Evolutionary conservation across 805 yeast genomes (phyloP), one percentile per base, ranked within the genome.

Genomic region (Kodamaea hsintzibuensis): DNA sequence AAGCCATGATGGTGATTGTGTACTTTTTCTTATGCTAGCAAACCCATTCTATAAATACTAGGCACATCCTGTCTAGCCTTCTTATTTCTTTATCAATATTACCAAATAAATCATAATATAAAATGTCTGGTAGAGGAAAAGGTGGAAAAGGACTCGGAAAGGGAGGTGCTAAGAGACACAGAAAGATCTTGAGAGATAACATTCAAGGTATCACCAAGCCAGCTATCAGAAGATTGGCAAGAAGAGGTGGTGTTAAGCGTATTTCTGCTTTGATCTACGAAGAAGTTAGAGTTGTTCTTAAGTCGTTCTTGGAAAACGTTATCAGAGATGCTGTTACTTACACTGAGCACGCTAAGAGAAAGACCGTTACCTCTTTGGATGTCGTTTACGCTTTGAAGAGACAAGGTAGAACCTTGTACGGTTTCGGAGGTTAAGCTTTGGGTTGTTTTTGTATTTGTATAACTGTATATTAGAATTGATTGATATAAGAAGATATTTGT

Each of bases 221-320:
- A 75, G 99, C 99, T 74, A 93, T 93, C 74, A 91, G 99, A 85
- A 93, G 99, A 90, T 88, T 93, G 71, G 99, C 99, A 51, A 93
- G 99, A 88, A 91, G 99, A 90, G 99, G 99, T 83, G 99, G 99
- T 92, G 99, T 93, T 74, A 93, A 93, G 88, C 97, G 99, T 89
- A 93, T 93, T 72, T 93, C 98, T 61, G 98, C 97, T 77, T 83
- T 92, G 75, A 93, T 93, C 77, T 93, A 93, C 84, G 99, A 93
- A 82, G 98, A 93, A 83, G 97, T 95, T 73, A 91, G 99, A 84
- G 92, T 88, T 66, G 98, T 95, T 65, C 83, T 93, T 65, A 92
- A 92, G 82, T 83, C 96, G 55, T 93, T 93, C 88, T 85, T 93
- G 75, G 97, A 91, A 81, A 87, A 89, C 73, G 97, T 95, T 67